A percentile compares a stretch with the other conserved stretches of the same genome.
Evolutionary conservation across 73 alveolate species (phyloP).

Genomic region (Uronychia binucleata): DNA sequence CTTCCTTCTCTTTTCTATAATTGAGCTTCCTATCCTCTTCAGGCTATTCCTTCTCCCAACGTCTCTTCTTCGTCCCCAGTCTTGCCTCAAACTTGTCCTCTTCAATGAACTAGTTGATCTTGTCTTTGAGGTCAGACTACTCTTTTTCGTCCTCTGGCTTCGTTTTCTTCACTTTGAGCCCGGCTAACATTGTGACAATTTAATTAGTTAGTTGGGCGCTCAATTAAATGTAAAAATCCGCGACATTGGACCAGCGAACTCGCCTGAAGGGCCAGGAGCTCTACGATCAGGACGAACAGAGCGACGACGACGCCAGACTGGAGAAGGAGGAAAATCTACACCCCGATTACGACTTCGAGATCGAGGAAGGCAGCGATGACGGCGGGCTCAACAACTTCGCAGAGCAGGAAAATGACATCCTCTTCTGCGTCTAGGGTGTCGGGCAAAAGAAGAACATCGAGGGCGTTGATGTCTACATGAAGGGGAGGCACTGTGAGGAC

Average conservation of each 20-base stretch:
- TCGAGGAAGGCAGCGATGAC: not conserved
- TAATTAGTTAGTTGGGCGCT: not conserved
- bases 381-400: not conserved
- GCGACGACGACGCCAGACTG: no score
- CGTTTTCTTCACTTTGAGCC: constrained; percentile 13
- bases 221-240: not conserved
- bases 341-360: constrained; percentile 2
- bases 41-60: not conserved
- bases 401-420: constrained; percentile 12
- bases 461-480: constrained; percentile 64
- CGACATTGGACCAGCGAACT: not conserved
- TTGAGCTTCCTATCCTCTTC: not conserved
- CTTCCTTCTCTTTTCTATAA: not conserved
- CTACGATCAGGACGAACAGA: not conserved
- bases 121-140: not conserved
- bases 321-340: not conserved
- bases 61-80: not conserved
- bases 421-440: constrained; percentile 39
- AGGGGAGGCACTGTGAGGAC: constrained; percentile 56
- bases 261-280: not conserved
- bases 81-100: not conserved
- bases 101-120: not conserved
- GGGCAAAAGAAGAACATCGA: constrained; percentile 59
- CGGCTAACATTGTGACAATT: constrained; percentile 3
- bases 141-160: not conserved